Conservation (phyloP, 176 grass and related monocot genomes). For the Avena sativa region DNA sequence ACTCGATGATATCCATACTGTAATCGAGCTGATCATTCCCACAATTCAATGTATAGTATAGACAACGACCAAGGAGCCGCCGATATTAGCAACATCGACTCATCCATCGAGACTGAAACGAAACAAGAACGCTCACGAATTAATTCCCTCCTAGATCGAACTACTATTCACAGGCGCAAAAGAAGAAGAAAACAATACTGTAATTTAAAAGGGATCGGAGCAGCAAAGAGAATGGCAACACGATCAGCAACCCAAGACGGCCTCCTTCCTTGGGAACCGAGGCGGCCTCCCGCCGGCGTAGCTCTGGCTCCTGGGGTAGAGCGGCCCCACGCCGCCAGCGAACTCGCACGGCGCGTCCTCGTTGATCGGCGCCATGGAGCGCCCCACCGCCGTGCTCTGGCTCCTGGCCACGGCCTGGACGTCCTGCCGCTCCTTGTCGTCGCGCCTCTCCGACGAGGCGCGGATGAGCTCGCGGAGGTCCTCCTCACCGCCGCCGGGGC, state of each 20-base stretch:
- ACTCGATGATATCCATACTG: background rate
- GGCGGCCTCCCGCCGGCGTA: slow-evolving; percentile 42
- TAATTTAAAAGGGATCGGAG: background rate
- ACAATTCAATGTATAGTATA: background rate
- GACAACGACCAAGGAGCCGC: background rate
- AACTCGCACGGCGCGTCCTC: slow-evolving; percentile 62
- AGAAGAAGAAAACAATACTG: background rate
- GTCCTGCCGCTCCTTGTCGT: background rate
- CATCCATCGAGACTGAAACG: background rate
- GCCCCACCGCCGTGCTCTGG: slow-evolving; percentile 46
- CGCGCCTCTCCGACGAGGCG: slow-evolving; percentile 45
- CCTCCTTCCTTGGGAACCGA: slow-evolving; percentile 17
- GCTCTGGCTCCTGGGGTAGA: slow-evolving; percentile 47
- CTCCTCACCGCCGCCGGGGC: slow-evolving; percentile 15
- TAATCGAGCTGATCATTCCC: background rate
- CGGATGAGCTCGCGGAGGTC: slow-evolving; percentile 57
- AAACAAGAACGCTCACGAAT: background rate
- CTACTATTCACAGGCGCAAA: slow-evolving; percentile 12
- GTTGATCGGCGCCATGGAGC: slow-evolving; percentile 56
- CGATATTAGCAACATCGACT: background rate
- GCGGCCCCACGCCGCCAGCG: slow-evolving; percentile 18
- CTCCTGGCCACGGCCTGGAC: slow-evolving; percentile 46
- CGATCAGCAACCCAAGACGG: slow-evolving; percentile 34
- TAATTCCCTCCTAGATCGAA: background rate
- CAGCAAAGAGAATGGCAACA: background rate